A percentile compares a stretch with the other conserved stretches of the same genome.
Conservation (phyloP, 805 yeast genomes). For the Barnettozyma populi region DNA sequence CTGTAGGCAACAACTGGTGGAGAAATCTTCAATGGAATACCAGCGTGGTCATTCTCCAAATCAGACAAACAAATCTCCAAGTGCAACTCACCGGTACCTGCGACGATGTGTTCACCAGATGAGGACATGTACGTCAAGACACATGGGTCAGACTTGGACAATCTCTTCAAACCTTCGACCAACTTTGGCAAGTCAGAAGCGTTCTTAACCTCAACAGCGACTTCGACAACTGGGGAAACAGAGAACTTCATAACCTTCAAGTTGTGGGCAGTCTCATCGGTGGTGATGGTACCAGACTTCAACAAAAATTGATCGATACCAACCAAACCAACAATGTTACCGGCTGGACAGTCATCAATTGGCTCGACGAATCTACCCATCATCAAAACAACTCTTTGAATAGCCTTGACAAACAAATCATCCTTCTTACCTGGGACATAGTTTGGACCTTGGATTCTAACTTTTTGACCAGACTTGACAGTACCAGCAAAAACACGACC, state of each 20-base stretch:
- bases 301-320: conserved; percentile 99
- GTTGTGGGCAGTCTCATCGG: conserved; percentile 96
- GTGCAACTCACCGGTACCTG: conserved; percentile 99
- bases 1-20: conserved; percentile 98
- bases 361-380: conserved; percentile 99
- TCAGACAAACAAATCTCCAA: conserved; percentile 95
- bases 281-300: conserved; percentile 98
- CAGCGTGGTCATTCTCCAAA: conserved; percentile 98
- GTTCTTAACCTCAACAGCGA: conserved; percentile 99
- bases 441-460: conserved; percentile 99
- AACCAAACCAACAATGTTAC: conserved; percentile 99
- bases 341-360: conserved; percentile 99
- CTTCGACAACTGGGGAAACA: conserved; percentile 99
- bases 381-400: conserved; percentile 99
- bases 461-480: conserved; percentile 97
- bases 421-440: conserved; percentile 98
- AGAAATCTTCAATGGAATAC: conserved; percentile 95
- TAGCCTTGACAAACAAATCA: conserved; percentile 92
- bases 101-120: conserved; percentile 99
- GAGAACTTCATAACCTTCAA: conserved; percentile 99
- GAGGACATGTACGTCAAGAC: conserved; percentile 81
- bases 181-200: conserved; percentile 99
- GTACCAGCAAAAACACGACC: conserved; percentile 99
- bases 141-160: conserved; percentile 99
- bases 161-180: conserved; percentile 99